These are phyloP conservation scores for Candida ascalaphidarum DNA, from an alignment of 805 yeast genomes.

Conservation along the genomic window DNA sequence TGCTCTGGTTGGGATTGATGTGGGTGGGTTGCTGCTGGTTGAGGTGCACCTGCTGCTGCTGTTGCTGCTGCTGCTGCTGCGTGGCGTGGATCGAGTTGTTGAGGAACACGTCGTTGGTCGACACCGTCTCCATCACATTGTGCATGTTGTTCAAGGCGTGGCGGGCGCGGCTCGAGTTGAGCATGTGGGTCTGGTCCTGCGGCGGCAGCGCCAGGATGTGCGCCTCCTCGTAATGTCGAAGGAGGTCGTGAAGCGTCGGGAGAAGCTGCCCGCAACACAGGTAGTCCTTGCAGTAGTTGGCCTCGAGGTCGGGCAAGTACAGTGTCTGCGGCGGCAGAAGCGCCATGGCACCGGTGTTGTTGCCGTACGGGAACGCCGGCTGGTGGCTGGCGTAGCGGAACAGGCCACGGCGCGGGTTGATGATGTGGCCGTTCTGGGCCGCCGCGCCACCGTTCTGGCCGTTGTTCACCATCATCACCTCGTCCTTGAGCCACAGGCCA, in stretches of 20 bases:
- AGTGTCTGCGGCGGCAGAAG: conserved; percentile 68
- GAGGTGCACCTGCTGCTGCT: conserved; percentile 5
- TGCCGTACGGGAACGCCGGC: no score
- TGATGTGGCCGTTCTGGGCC: conserved; percentile 1
- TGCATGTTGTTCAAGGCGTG: conserved; percentile 37
- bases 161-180: conserved; percentile 19
- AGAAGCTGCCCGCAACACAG: conserved; percentile 89
- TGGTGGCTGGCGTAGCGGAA: neutral
- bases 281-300: conserved; percentile 94
- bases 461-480: conserved; percentile 52
- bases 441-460: conserved; percentile 8
- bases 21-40: neutral
- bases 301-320: conserved; percentile 87
- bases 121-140: conserved; percentile 74
- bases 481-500: conserved; percentile 95
- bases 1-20: neutral
- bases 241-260: conserved; percentile 88
- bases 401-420: conserved; percentile 1
- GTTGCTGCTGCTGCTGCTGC: conserved; percentile 4
- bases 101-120: conserved; percentile 87
- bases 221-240: conserved; percentile 93
- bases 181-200: conserved; percentile 20
- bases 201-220: conserved; percentile 64
- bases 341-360: conserved; percentile 12
- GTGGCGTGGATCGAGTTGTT: conserved; percentile 22